Conservation (phyloP, 2,329 filamentous ascomycete genomes). For the Neofusicoccum parvum region DNA sequence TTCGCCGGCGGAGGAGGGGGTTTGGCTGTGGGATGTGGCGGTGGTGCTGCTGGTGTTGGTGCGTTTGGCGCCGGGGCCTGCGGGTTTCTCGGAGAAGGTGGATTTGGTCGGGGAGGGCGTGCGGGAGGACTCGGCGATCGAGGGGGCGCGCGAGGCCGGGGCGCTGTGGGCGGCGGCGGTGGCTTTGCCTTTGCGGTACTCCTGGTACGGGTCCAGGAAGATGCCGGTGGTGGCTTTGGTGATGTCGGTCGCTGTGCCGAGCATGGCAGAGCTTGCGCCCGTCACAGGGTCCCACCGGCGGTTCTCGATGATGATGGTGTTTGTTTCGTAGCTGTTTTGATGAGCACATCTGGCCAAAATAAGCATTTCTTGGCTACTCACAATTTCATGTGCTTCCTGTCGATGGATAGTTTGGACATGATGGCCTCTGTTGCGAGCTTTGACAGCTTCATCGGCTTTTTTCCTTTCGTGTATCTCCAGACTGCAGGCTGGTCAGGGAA, state of each 20-base stretch:
- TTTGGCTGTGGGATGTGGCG: neutral
- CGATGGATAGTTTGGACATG: neutral
- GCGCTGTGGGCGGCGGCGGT: neutral
- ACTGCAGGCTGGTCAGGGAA: constrained; percentile 69
- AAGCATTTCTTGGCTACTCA: neutral
- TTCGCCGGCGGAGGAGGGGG: neutral
- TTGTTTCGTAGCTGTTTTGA: neutral
- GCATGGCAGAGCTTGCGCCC: constrained; percentile 60
- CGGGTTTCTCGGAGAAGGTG: neutral
- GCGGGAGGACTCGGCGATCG: neutral
- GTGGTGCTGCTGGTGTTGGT: neutral
- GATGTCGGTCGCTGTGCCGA: constrained; percentile 57
- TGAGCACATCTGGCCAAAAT: neutral
- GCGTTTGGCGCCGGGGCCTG: neutral
- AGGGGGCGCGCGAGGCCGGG: neutral
- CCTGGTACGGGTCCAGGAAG: constrained; percentile 29
- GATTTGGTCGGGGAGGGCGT: neutral
- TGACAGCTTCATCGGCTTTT: neutral
- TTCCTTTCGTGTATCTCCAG: constrained; percentile 54
- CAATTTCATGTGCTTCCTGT: neutral
- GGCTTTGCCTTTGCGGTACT: neutral
- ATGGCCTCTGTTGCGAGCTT: neutral
- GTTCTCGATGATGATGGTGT: constrained; percentile 29
- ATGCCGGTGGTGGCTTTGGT: constrained; percentile 62
- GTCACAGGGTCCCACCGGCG: constrained; percentile 64